Conservation (phyloP, 2,329 filamentous ascomycete genomes). For the Apiospora saccharicola region DNA sequence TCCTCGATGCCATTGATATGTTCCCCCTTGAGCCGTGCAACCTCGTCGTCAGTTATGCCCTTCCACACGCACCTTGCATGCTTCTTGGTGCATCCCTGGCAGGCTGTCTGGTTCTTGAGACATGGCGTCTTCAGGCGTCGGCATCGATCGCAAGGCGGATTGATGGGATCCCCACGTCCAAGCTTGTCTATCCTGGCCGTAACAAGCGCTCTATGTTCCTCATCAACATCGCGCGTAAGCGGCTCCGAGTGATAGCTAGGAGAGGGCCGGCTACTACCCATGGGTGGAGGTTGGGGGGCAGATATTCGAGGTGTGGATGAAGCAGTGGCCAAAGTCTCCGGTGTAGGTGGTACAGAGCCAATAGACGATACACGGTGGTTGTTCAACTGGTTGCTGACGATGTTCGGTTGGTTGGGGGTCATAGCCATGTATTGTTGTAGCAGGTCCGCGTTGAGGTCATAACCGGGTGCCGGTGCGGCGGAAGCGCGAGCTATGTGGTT, state of each 20-base stretch:
- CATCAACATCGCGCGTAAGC: constrained; percentile 39
- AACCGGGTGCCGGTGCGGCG: constrained; percentile 42
- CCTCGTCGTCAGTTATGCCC: constrained; percentile 77
- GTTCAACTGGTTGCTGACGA: constrained; percentile 20
- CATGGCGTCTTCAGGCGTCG: constrained; percentile 82
- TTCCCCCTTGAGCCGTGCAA: constrained; percentile 46
- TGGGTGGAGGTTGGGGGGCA: constrained; percentile 36
- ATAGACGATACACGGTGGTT: constrained; percentile 39
- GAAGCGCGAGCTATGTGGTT: constrained; percentile 40
- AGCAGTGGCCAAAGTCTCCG: constrained; percentile 31
- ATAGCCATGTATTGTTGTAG: constrained; percentile 58
- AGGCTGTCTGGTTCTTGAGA: constrained; percentile 85
- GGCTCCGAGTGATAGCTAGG: constrained; percentile 40
- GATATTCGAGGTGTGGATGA: constrained; percentile 40
- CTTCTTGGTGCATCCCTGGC: constrained; percentile 87
- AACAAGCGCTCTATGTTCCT: constrained; percentile 63
- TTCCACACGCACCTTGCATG: constrained; percentile 90
- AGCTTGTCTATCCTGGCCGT: constrained; percentile 79
- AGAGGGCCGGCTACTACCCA: constrained; percentile 39
- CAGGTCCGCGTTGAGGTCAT: constrained; percentile 62
- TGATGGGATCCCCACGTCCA: constrained; percentile 74
- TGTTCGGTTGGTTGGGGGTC: neutral
- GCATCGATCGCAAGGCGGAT: constrained; percentile 87
- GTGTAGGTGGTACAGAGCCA: constrained; percentile 31
- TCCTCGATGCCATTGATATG: constrained; percentile 39